Evolutionary conservation across 345 rosid species (phyloP).

Genomic region (Reutealis trisperma): DNA sequence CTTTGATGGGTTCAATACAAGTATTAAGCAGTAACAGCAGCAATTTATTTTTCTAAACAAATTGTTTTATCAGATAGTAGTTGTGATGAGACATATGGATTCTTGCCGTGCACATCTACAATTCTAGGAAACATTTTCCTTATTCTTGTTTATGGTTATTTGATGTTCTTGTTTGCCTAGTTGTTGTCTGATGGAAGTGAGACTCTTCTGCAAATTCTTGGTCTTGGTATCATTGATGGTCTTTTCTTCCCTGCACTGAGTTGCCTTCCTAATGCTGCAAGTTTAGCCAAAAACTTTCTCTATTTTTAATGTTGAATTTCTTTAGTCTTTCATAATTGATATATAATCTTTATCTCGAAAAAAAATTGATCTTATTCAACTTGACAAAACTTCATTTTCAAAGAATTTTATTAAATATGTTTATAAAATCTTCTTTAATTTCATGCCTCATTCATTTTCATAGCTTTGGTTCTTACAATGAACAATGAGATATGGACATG

Average conservation of each 20-base stretch:
- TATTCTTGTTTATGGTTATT: constrained; percentile 20
- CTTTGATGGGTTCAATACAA: background rate
- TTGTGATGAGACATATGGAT: constrained; percentile 9
- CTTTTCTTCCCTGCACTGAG: constrained; percentile 5
- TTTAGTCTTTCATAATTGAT: background rate
- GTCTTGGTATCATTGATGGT: constrained; percentile 20
- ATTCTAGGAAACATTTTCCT: constrained; percentile 18
- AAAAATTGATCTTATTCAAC: too few species aligned
- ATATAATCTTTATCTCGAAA: background rate
- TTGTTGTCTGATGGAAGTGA: constrained; percentile 26
- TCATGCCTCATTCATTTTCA: too few species aligned
- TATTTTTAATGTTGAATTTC: background rate
- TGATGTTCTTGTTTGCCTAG: constrained; percentile 22
- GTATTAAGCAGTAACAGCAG: background rate
- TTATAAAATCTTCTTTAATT: too few species aligned
- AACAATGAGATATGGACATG: too few species aligned
- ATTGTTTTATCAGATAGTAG: background rate
- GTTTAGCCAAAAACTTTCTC: background rate
- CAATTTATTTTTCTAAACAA: background rate
- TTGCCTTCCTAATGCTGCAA: constrained; percentile 8
- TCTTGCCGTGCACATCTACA: constrained; percentile 19
- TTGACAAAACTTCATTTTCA: too few species aligned
- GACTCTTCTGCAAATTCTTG: constrained; percentile 25
- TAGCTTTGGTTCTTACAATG: background rate
- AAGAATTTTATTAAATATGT: too few species aligned